Conservation (phyloP, 768 basidiomycete genomes). For the Agaricus blazei region DNA sequence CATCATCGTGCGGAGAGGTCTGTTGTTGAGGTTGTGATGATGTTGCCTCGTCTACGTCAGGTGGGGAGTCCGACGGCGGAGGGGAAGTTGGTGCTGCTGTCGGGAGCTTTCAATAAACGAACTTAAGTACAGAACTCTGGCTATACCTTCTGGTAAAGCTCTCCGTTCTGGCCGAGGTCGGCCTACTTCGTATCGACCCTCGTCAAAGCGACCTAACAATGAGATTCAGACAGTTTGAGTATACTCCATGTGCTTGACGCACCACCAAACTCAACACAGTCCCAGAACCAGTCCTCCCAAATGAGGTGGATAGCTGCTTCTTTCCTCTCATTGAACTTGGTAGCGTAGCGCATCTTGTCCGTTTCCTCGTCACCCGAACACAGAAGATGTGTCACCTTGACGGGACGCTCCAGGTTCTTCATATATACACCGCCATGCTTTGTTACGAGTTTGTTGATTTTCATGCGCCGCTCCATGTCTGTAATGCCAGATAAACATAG, state of each 20-base stretch:
- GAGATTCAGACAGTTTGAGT: neutral
- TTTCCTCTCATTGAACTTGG: slow-evolving; percentile 62
- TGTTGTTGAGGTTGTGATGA: slow-evolving; percentile 13
- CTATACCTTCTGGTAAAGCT: slow-evolving; percentile 21
- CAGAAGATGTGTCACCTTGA: slow-evolving; percentile 80
- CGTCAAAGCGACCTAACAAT: slow-evolving; percentile 56
- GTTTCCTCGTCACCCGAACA: slow-evolving; percentile 64
- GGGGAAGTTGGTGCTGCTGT: slow-evolving; percentile 17
- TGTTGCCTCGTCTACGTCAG: slow-evolving; percentile 13
- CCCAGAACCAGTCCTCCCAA: slow-evolving; percentile 99
- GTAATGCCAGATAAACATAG: slow-evolving; percentile 76
- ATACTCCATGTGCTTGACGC: slow-evolving; percentile 7
- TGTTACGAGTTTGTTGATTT: slow-evolving; percentile 60
- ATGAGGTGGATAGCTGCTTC: slow-evolving; percentile 76
- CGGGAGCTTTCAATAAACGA: neutral
- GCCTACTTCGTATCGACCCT: slow-evolving; percentile 52
- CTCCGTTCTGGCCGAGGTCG: slow-evolving; percentile 59
- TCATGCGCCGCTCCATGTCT: slow-evolving; percentile 50
- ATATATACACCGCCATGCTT: slow-evolving; percentile 63
- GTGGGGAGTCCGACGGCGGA: slow-evolving; percentile 15
- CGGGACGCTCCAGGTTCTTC: slow-evolving; percentile 72
- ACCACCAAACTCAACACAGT: slow-evolving; percentile 76
- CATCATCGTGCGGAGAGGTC: slow-evolving; percentile 24
- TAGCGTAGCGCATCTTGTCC: slow-evolving; percentile 76
- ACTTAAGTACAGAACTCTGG: neutral